Evolutionary conservation across 495 filamentous ascomycete genomes (phyloP), one percentile per base, ranked within the genome.

Genomic region (Talaromyces ruber): DNA sequence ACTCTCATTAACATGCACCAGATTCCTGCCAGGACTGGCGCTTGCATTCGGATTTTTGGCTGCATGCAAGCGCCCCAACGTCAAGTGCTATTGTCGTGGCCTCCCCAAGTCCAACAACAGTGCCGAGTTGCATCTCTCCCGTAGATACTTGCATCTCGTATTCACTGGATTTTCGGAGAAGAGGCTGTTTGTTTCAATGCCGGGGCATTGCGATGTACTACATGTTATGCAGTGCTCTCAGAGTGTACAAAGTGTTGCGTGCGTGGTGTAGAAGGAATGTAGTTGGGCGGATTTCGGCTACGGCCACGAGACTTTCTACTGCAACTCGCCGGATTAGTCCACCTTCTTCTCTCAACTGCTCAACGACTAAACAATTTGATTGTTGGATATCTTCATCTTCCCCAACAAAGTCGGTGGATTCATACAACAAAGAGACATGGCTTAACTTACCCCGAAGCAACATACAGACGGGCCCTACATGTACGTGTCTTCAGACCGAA

Each of bases 281-380:
- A 8, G 43, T 21, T 12, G 50, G 8, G 50, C 8, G 22, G 50
- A 26, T 39, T 39, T 14, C 34, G 22, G 50, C 18, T 28, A 4
- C 51, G 24, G 54, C 26, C 54, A 57, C 54, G 54, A 18, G 29
- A 57, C 54, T 57, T 30, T 34, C 54, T 57, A 14, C 26, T 34
- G 54, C 54, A 57, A 8, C 18, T 57, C 54, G 54, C 54, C 54
- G 54, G 54, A 57, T 57, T 57, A n/a, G 54, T 57, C 14, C 14
- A 30, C 14, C 28, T 30, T 14, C 26, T 34, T 34, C 29, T 51
- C 47, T 25, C 11, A 21, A 24, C 22, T 7, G 9, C n/a, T 21
- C 47, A 21, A 51, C 47, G 22, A 25, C 22, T 21, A 24, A 3
- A 51, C 29, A 30, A 34, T 29, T 34, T 24, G 21, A 47, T 53